Percentiles rank a stretch among this genome's conserved stretches.
phyloP scores from a whole-genome alignment of 345 rosid species.

The Hypericum perforatum region DNA sequence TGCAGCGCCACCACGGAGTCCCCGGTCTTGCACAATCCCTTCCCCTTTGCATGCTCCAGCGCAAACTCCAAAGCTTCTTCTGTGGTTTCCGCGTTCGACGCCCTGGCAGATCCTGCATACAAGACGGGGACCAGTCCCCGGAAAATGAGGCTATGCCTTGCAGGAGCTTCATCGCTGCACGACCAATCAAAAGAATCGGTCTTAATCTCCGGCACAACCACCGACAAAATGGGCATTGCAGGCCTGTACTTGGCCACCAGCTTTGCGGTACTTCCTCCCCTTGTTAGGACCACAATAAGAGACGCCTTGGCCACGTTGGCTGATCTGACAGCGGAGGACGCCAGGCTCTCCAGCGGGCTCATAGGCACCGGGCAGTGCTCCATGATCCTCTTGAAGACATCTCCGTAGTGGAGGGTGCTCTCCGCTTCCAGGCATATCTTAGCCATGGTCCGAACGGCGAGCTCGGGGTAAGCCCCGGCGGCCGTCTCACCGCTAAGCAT shows the following conservation, averaged over 20 bases:
- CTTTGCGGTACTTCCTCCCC: conserved; percentile 95
- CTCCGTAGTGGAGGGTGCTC: conserved; percentile 77
- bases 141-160: conserved; percentile 83
- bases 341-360: conserved; percentile 89
- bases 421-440: conserved; percentile 86
- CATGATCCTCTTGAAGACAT: conserved; percentile 79
- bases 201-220: conserved; percentile 81
- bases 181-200: conserved; percentile 90
- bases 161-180: conserved; percentile 79
- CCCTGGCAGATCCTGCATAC: conserved; percentile 85
- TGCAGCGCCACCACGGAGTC: conserved; percentile 90
- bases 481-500: conserved; percentile 99
- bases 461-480: conserved; percentile 94
- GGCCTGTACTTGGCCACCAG: conserved; percentile 96
- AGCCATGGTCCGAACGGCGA: conserved; percentile 91
- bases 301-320: conserved; percentile 80
- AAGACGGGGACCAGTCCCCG: conserved; percentile 79
- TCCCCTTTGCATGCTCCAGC: conserved; percentile 51
- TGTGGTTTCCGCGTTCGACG: conserved; percentile 79
- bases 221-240: conserved; percentile 75
- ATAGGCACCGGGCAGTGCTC: conserved; percentile 79
- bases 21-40: conserved; percentile 61
- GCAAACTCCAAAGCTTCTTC: conserved; percentile 89
- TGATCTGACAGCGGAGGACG: conserved; percentile 85
- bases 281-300: conserved; percentile 74